Base-by-base conservation (phyloP, 306 rosid genomes). In the Acmispon strigosus region DNA sequence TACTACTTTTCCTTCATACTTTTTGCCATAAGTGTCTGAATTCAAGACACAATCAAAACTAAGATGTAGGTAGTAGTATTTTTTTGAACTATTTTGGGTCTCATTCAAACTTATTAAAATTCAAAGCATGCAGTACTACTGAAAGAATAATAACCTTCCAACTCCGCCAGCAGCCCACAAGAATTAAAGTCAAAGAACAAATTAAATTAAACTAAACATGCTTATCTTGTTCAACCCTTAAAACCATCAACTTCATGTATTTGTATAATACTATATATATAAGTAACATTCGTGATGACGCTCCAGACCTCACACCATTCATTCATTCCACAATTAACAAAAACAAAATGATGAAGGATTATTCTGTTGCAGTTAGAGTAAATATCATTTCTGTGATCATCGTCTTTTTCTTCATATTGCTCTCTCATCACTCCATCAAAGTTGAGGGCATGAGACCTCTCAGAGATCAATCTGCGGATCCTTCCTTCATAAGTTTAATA, bases 361-460 rank as follows among this genome's bases (percentile, higher is more conserved):
- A 14, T 78, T 8, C 74, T 63, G 44, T 55, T 55, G 61, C 64
- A 77, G 14, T 83, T 43, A 47, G 8, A 13, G 14, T 6, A n/a
- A 81, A 78, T 78, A 76, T 43, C 72, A 62, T 76, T 36, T 72
- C 59, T 69, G 10, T 78, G 66, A 34, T 80, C 62, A 15, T 84
- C 57, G 16, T 78, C 14, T 78, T 77, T 27, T 67, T 79, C 36
- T 73, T 80, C 48, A 32, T 92, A 18, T 59, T 86, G 41, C 49
- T 83, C 16, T 84, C 77, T 10, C 13, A 14, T 10, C 8, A 14
- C 51, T 72, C 86, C 77, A 17, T 59, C 11, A 76, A 65, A 16
- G 86, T 62, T 24, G 86, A 86, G 62, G 87, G 80, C 39, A 18
- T 65, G 52, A 86, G 96, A 75, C 68, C 68, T 53, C 77, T 80